These are phyloP conservation scores for Trametes polyzona DNA, from an alignment of 1,284 basidiomycete genomes.

Conservation along the genomic window DNA sequence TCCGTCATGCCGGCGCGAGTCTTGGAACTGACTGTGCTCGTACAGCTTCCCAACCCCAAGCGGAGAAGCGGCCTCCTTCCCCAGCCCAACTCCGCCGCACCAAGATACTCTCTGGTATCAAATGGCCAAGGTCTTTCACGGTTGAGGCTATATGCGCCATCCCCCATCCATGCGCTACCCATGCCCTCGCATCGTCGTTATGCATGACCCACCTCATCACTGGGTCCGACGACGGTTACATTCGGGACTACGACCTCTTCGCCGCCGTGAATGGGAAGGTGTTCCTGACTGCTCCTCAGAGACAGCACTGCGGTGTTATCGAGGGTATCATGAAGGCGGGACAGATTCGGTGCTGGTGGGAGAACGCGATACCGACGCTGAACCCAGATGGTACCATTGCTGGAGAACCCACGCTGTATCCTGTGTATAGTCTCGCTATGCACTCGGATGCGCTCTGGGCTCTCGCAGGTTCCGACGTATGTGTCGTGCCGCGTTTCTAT, in stretches of 20 bases:
- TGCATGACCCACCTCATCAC: conserved; percentile 91
- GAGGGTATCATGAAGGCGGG: conserved; percentile 93
- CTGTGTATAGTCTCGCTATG: conserved; percentile 87
- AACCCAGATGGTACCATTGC: conserved; percentile 38
- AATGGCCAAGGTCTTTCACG: conserved; percentile 62
- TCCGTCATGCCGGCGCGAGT: no score
- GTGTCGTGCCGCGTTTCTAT: conserved; percentile 31
- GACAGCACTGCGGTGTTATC: conserved; percentile 87
- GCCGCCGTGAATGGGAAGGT: conserved; percentile 86
- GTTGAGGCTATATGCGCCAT: conserved; percentile 95
- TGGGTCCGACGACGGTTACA: conserved; percentile 92
- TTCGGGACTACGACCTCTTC: conserved; percentile 93
- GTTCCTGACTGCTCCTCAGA: conserved; percentile 88
- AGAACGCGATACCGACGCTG: conserved; percentile 56
- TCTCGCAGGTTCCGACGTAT: conserved; percentile 82
- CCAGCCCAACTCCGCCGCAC: conserved; percentile 57
- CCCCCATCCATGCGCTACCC: conserved; percentile 87
- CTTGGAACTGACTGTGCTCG: no score
- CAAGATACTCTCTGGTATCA: conserved; percentile 35
- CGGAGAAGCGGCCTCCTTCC: conserved; percentile 59
- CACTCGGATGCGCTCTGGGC: conserved; percentile 93
- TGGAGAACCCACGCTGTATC: conserved; percentile 57
- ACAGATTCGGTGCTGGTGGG: conserved; percentile 91
- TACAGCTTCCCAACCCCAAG: conserved; percentile 36
- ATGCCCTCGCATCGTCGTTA: conserved; percentile 82